Percentiles rank a stretch among this genome's conserved stretches.
Conservation (phyloP, 2,329 filamentous ascomycete species). For the Xylariaceae sp. region DNA sequence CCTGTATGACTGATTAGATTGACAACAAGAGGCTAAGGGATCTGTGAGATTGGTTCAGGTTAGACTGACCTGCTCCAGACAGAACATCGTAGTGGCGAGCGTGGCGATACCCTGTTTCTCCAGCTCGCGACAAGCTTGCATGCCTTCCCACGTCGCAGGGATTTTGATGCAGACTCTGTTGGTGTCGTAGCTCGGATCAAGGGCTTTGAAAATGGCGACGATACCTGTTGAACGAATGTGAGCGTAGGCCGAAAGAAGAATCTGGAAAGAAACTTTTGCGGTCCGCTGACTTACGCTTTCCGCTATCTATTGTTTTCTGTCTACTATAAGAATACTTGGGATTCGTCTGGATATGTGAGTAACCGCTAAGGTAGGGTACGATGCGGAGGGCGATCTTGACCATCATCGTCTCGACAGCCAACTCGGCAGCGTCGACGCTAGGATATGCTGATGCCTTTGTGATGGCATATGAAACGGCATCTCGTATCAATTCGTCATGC, state of each 20-base stretch:
- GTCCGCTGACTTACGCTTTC: slow-evolving; percentile 40
- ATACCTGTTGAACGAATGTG: slow-evolving; percentile 41
- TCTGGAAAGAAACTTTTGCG: background rate
- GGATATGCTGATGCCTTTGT: slow-evolving; percentile 32
- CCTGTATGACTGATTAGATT: slow-evolving; percentile 24
- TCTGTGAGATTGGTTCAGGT: background rate
- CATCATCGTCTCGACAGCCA: slow-evolving; percentile 58
- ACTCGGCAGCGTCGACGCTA: slow-evolving; percentile 40
- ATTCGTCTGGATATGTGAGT: slow-evolving; percentile 60
- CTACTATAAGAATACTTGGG: slow-evolving; percentile 53
- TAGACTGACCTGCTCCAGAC: slow-evolving; percentile 47
- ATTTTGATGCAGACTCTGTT: slow-evolving; percentile 62
- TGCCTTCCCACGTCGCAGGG: slow-evolving; percentile 60
- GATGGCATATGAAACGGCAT: slow-evolving; percentile 35
- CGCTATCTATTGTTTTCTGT: slow-evolving; percentile 48
- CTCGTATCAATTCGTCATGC: slow-evolving; percentile 37
- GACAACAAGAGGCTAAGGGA: background rate
- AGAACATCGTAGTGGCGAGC: slow-evolving; percentile 62
- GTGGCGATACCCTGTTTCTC: slow-evolving; percentile 55
- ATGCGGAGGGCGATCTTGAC: slow-evolving; percentile 53
- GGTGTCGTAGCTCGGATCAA: slow-evolving; percentile 43
- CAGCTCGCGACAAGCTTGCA: slow-evolving; percentile 56
- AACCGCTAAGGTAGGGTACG: slow-evolving; percentile 47
- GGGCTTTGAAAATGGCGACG: slow-evolving; percentile 43
- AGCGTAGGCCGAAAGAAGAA: background rate